These are phyloP conservation scores for Elymus sibiricus DNA, from an alignment of 176 grass and related monocot genomes.

Conservation along the genomic window DNA sequence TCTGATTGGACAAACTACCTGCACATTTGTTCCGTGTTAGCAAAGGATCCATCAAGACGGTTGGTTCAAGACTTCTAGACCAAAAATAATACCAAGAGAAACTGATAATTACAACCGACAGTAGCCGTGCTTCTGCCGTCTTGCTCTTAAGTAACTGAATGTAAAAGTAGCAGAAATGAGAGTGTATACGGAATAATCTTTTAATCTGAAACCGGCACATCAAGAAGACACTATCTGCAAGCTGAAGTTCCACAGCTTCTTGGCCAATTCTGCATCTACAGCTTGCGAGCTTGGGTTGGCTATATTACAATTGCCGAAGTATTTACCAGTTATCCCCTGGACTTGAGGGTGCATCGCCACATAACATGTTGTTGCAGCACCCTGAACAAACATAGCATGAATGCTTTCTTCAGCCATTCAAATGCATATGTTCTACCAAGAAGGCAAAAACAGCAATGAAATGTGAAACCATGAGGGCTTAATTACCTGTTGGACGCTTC, in stretches of 20 bases:
- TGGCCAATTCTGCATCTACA: constrained; percentile 54
- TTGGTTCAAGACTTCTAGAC: too few species aligned
- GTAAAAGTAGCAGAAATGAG: too few species aligned
- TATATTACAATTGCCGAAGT: constrained; percentile 52
- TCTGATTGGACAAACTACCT: too few species aligned
- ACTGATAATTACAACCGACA: too few species aligned
- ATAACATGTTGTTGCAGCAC: constrained; percentile 83
- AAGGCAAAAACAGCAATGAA: not conserved
- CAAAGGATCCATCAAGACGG: too few species aligned
- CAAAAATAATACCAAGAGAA: too few species aligned
- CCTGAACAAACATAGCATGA: constrained; percentile 12
- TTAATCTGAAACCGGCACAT: constrained; percentile 3
- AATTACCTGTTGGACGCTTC: constrained; percentile 24
- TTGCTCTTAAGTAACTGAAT: too few species aligned
- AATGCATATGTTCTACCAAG: not conserved
- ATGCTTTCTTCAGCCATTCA: not conserved
- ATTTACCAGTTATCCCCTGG: constrained; percentile 19
- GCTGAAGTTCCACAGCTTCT: constrained; percentile 73
- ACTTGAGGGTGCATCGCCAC: constrained; percentile 54
- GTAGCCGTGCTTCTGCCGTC: too few species aligned
- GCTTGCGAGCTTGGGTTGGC: constrained; percentile 32
- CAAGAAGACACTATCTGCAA: constrained; percentile 4
- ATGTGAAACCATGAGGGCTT: not conserved
- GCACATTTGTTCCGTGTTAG: too few species aligned
- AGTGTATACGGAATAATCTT: not conserved